These are phyloP conservation scores for Trypanosoma vivax DNA, from an alignment of 208 protist species.

Conservation along the genomic window DNA sequence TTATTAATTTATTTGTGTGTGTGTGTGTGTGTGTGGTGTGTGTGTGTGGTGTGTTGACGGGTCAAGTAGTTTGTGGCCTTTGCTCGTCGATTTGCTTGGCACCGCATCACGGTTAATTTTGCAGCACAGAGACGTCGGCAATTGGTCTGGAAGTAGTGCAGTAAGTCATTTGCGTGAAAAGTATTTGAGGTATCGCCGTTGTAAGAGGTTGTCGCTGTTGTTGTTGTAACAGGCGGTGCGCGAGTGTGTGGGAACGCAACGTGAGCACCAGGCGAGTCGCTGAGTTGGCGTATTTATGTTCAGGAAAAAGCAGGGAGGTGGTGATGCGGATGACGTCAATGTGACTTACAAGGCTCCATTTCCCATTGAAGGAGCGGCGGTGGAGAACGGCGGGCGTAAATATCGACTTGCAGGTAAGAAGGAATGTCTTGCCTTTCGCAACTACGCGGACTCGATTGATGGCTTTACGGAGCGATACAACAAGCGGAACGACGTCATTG, in stretches of 20 bases:
- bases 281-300: not conserved
- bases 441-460: slow-evolving; percentile 69
- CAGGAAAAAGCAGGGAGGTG: not conserved
- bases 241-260: no score
- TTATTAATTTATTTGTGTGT: not conserved
- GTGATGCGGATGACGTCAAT: not conserved
- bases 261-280: no score
- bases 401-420: slow-evolving; percentile 53
- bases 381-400: slow-evolving; percentile 28
- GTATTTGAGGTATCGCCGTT: no score
- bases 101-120: no score
- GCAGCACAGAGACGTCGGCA: no score
- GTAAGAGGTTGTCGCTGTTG: no score
- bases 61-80: not conserved
- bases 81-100: no score
- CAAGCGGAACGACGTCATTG: slow-evolving; percentile 34
- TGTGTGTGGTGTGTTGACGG: not conserved
- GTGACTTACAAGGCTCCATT: slow-evolving; percentile 67
- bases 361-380: slow-evolving; percentile 30
- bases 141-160: no score
- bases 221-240: no score
- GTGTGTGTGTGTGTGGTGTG: not conserved
- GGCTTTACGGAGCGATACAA: slow-evolving; percentile 59
- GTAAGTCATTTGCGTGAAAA: no score
- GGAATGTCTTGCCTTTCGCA: slow-evolving; percentile 63